Evolutionary conservation across 305 asterid genomes (phyloP), one percentile per base, ranked within the genome.

Genomic region (Stenogyne calaminthoides): DNA sequence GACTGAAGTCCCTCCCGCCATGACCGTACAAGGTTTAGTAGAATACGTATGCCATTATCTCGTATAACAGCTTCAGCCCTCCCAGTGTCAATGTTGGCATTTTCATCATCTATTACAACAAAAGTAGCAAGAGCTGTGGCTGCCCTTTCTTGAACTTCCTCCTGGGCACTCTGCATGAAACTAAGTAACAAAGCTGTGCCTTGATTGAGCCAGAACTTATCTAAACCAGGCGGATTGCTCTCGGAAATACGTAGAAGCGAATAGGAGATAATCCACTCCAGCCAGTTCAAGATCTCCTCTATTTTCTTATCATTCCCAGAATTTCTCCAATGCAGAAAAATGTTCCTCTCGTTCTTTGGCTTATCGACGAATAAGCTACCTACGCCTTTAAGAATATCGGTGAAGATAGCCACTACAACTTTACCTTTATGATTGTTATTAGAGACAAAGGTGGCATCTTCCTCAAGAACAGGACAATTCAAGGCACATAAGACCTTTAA

Each of bases 131-230:
- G 88, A 77, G 96, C 95, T 2, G 93, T 87, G 68, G 97, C 99
- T 61, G 98, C 97, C 82, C 97, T 85, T 82, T 94, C 99, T 83
- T 90, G 96, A 80, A 94, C 96, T 82, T 92, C 99, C 84, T 90
- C 98, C 67, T 86, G 89, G 11, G 84, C 52, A 72, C 98, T 94
- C 84, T 79, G 93, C 93, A 88, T 82, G 83, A 90, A 85, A 79
- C 87, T 84, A 58, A 90, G 96, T 76, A 94, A 81, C 80, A 94
- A 82, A 71, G 57, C 34, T 36, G 96, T 84, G 70, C 97, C 98
- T 84, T 94, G 96, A 64, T 79, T 81, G 71, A 90, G 93, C 99
- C 99, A 94, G 81, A 92, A 92, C 57, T 77, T 80, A 84, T 90
- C 98, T 80, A 90, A 69, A 78, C 93, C 93, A 58, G 83, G 91